Base-by-base conservation (phyloP, 1,139 yeast species). In the Yamadazyma blattariae region DNA sequence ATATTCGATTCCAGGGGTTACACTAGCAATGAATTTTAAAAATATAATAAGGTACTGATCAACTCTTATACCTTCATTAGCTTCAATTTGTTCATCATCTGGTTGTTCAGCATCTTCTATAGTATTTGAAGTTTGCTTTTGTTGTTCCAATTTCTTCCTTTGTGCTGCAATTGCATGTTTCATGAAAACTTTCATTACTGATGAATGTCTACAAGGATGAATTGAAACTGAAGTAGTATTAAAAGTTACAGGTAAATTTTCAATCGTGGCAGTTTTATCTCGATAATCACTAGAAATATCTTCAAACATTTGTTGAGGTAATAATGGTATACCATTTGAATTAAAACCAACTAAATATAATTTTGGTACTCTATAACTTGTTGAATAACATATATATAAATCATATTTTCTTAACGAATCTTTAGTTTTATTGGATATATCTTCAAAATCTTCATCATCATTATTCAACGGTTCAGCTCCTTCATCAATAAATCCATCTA, bases 261-360 rank as follows among this genome's bases (percentile, higher is more conserved):
- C 99, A 43, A 92, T 90, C 1, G 99, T 92, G 21, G 94, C 98
- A 0, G 99, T 94, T 61, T 92, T 92, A 53, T 90, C 90, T 52
- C 92, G 78, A 60, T 92, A 92, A 57, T 92, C 99, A 25, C 83
- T 77, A 9, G 90, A 78, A 34, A 92, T 88, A 56, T 92, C 99
- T 52, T 90, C 94, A 63, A 89, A 89, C 97, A 92, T 92, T 51
- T 86, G 84, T 23, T 80, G 69, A 1, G 98, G 97, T 18, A 85
- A 69, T 24, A 92, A 65, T 1, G 98, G 98, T 13, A 81, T 74
- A 0, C 98, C 97, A 42, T 84, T 77, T 13, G 80, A 71, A 51
- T 79, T 81, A 64, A 81, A 92, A 0, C 99, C 99, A 14, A 88
- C 88, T 35, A 92, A 65, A 52, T 89, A 94, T 72, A 94, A 72